Base-by-base conservation (phyloP, 768 basidiomycete species). In the Clitopilus hobsonii region DNA sequence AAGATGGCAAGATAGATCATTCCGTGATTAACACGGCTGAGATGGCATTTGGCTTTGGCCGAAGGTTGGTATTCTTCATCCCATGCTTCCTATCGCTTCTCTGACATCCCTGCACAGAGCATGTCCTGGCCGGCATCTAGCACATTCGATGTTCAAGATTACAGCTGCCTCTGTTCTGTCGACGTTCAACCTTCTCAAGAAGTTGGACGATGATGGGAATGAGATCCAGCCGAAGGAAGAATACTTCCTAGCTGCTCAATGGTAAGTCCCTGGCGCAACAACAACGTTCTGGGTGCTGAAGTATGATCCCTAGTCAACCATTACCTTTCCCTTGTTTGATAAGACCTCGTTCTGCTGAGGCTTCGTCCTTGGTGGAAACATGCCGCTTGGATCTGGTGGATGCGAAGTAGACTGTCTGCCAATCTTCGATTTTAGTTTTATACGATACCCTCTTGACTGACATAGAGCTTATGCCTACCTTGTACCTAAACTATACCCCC, bases 91-190 rank as follows among this genome's bases (percentile, higher is more conserved):
- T 27, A n/a, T n/a, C n/a, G 36, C 22, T 16, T 22, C 6, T 14
- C 20, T 49, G 13, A 49, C 18, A 7, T 20, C 23, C 16, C 11
- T 23, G 11, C 56, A 66, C 8, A 49, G 67, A 10, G 36, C 68
- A 10, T 77, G 75, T 53, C 71, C 72, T 5, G 74, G 74, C 1
- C 66, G 65, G 10, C 58, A 65, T 20, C 63, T 75, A 56, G 75
- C 69, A 1, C 63, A 67, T 14, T 62, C 63, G 7, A 61, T 59
- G 25, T 45, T 72, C 14, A 74, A 61, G 65, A 62, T 74, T 20
- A 60, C 66, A 0, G 56, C 68, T 10, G 63, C 67, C 0, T 65
- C 63, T 24, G 50, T 74, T 14, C 56, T 74, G 36, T 63, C 72
- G 6, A 54, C 62, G 1, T 70, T 72, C 54, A 57, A 69, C 18